These are phyloP conservation scores for Sungouiella blattae DNA, from an alignment of 805 yeast species.

Conservation along the genomic window DNA sequence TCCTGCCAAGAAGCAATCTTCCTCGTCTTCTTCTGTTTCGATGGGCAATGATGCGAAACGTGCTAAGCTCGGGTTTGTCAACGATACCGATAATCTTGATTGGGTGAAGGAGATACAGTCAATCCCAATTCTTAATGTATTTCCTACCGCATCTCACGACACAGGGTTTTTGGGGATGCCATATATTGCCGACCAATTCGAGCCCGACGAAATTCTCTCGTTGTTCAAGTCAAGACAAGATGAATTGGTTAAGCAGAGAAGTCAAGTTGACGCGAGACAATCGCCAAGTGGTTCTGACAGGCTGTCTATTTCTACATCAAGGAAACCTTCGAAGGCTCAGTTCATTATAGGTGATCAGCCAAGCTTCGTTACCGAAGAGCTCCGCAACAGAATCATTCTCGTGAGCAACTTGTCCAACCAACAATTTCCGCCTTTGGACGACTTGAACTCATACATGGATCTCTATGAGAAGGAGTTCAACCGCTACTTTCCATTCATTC, in stretches of 20 bases:
- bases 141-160: conserved; percentile 49
- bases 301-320: conserved; percentile 1
- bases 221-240: conserved; percentile 64
- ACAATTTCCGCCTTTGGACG: conserved; percentile 73
- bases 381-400: conserved; percentile 51
- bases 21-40: not conserved
- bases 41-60: conserved; percentile 4
- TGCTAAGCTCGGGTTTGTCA: conserved; percentile 11
- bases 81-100: conserved; percentile 36
- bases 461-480: conserved; percentile 76
- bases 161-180: conserved; percentile 48
- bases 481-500: conserved; percentile 81
- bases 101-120: conserved; percentile 72
- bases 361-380: conserved; percentile 44
- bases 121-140: conserved; percentile 60
- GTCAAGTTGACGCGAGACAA: conserved; percentile 2
- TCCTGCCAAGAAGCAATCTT: not conserved
- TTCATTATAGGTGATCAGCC: conserved; percentile 17
- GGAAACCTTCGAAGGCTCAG: conserved; percentile 10
- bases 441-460: conserved; percentile 71
- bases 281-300: conserved; percentile 1
- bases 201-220: conserved; percentile 50
- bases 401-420: conserved; percentile 51
- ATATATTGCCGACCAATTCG: conserved; percentile 19
- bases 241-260: conserved; percentile 53